Conservation (phyloP, 169 alveolate species). For the Eimeria acervulina region DNA sequence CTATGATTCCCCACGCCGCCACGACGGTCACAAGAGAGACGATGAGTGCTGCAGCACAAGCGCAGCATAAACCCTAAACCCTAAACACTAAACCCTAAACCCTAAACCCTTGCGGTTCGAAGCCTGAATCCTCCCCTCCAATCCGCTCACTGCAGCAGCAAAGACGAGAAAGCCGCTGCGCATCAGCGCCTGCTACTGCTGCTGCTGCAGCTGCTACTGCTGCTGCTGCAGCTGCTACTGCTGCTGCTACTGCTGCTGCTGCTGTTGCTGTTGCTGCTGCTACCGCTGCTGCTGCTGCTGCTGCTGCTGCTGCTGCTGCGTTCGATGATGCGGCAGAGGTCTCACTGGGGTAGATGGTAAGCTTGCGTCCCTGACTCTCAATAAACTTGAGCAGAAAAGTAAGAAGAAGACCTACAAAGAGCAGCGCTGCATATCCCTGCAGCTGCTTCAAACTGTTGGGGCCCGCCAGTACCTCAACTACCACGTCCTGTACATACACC, state of each 20-base stretch:
- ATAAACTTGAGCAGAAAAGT: background rate
- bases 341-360: constrained; percentile 7
- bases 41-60: constrained; percentile 6
- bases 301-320: background rate
- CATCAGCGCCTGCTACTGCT: background rate
- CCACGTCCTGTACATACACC: constrained; percentile 23
- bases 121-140: background rate
- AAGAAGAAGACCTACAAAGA: background rate
- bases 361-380: background rate
- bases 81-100: background rate
- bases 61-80: background rate
- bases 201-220: background rate
- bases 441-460: background rate
- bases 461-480: constrained; percentile 7
- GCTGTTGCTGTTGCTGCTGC: background rate
- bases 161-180: background rate
- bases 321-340: background rate
- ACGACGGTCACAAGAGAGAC: constrained; percentile 30
- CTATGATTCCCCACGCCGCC: constrained; percentile 64
- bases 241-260: background rate
- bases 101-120: background rate
- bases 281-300: background rate
- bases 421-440: background rate
- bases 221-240: too few relatives aligned
- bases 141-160: background rate